Percentiles rank a stretch among this genome's conserved stretches.
Conservation (phyloP, 345 rosid species). For the Hypericum perforatum region DNA sequence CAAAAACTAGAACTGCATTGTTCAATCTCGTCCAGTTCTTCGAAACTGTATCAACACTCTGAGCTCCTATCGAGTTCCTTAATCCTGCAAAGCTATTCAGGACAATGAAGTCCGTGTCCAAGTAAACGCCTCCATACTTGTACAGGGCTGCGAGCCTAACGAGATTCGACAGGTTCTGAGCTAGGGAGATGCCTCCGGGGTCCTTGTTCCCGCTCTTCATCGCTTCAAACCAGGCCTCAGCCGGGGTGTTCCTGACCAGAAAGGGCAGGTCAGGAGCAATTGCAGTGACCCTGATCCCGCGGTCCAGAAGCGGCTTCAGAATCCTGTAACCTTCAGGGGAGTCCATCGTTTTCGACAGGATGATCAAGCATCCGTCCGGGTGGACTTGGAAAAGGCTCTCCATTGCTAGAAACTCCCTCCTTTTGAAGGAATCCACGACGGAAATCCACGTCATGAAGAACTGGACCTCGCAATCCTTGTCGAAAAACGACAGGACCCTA, state of each 20-base stretch:
- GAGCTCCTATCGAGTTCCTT: slow-evolving; percentile 71
- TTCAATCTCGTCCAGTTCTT: slow-evolving; percentile 67
- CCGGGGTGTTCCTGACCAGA: slow-evolving; percentile 57
- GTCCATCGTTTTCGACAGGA: slow-evolving; percentile 59
- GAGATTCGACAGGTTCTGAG: slow-evolving; percentile 69
- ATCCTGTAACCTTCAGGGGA: slow-evolving; percentile 37
- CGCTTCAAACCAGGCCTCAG: slow-evolving; percentile 52
- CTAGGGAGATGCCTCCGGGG: slow-evolving; percentile 66
- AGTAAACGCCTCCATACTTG: slow-evolving; percentile 68
- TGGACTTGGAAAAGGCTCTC: slow-evolving; percentile 60
- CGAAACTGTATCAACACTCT: slow-evolving; percentile 34
- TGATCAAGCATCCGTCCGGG: slow-evolving; percentile 55
- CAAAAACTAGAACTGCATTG: slow-evolving; percentile 66
- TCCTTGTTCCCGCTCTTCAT: slow-evolving; percentile 52
- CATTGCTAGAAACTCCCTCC: slow-evolving; percentile 41
- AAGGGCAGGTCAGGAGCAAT: slow-evolving; percentile 51
- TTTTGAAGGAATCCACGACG: slow-evolving; percentile 34
- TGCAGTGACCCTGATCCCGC: slow-evolving; percentile 37
- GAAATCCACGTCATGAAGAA: slow-evolving; percentile 92
- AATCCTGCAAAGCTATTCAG: slow-evolving; percentile 39
- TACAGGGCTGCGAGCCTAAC: slow-evolving; percentile 53
- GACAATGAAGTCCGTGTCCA: slow-evolving; percentile 68
- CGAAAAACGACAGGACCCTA: slow-evolving; percentile 40
- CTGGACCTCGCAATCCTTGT: slow-evolving; percentile 35
- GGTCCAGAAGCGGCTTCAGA: slow-evolving; percentile 46